Percentiles rank a stretch among this genome's conserved stretches.
Evolutionary conservation across 2,329 filamentous ascomycete species (phyloP).

Genomic region (Talaromyces verruculosus): DNA sequence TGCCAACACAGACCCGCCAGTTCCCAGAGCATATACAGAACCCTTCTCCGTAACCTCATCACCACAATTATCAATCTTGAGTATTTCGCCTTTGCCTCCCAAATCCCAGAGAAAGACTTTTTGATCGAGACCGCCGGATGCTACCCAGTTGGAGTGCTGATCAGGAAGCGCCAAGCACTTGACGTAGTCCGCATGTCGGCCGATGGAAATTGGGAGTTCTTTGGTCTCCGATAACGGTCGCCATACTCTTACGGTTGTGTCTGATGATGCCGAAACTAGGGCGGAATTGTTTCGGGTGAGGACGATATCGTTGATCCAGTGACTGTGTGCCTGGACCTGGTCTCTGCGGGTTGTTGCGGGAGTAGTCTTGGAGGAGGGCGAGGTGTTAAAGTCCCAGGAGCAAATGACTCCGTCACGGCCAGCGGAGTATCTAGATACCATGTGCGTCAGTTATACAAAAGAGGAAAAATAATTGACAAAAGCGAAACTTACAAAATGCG

Average conservation of each 20-base stretch:
- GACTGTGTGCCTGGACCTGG: slow-evolving; percentile 79
- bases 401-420: slow-evolving; percentile 94
- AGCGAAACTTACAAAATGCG: slow-evolving; percentile 72
- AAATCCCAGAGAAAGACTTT: slow-evolving; percentile 94
- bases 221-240: slow-evolving; percentile 66
- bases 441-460: slow-evolving; percentile 1
- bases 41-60: slow-evolving; percentile 86
- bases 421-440: slow-evolving; percentile 74
- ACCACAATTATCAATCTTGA: slow-evolving; percentile 74
- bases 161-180: slow-evolving; percentile 85
- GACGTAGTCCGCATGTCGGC: slow-evolving; percentile 92
- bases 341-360: slow-evolving; percentile 56
- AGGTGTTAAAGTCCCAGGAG: slow-evolving; percentile 74
- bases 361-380: slow-evolving; percentile 28
- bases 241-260: slow-evolving; percentile 91
- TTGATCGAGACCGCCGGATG: slow-evolving; percentile 88
- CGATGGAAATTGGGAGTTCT: slow-evolving; percentile 74
- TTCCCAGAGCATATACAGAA: slow-evolving; percentile 87
- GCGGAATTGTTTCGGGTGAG: slow-evolving; percentile 75
- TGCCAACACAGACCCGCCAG: slow-evolving; percentile 76
- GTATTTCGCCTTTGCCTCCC: slow-evolving; percentile 77
- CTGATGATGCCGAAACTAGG: slow-evolving; percentile 87
- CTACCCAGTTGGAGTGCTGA: slow-evolving; percentile 75
- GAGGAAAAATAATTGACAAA: neutral
- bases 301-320: slow-evolving; percentile 93